Percentiles rank a stretch among this genome's conserved stretches.
Evolutionary conservation across 1,139 yeast species (phyloP).

Genomic region (Kurtzmaniella quercitrusa): DNA sequence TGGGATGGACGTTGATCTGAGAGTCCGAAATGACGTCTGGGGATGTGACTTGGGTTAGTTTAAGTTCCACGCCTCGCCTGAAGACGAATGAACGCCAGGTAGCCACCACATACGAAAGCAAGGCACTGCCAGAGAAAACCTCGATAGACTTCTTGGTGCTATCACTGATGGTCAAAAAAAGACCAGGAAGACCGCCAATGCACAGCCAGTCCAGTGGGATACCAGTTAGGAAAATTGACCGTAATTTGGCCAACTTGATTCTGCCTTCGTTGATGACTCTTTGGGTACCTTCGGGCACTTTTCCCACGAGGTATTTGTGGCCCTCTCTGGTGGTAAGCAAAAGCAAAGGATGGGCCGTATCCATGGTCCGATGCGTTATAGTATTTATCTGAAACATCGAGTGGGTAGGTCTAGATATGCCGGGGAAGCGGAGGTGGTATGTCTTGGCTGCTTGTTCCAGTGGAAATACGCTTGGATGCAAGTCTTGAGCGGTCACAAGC

Average conservation of each 20-base stretch:
- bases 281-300: slow-evolving; percentile 83
- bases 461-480: not conserved
- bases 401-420: slow-evolving; percentile 8
- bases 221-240: slow-evolving; percentile 74
- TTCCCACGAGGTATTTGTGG: slow-evolving; percentile 69
- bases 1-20: slow-evolving; percentile 48
- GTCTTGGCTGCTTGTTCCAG: slow-evolving; percentile 2
- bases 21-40: slow-evolving; percentile 45
- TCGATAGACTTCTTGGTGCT: slow-evolving; percentile 56
- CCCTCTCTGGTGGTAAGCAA: slow-evolving; percentile 50
- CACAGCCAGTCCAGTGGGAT: slow-evolving; percentile 59
- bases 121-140: slow-evolving; percentile 31
- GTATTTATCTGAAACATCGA: slow-evolving; percentile 38
- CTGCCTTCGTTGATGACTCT: slow-evolving; percentile 57
- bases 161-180: slow-evolving; percentile 79
- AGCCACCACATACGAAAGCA: slow-evolving; percentile 54
- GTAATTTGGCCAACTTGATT: slow-evolving; percentile 50
- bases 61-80: slow-evolving; percentile 64
- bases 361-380: slow-evolving; percentile 56
- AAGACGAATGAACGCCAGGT: slow-evolving; percentile 91
- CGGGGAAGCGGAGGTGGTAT: slow-evolving; percentile 4
- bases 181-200: slow-evolving; percentile 87
- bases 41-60: slow-evolving; percentile 30
- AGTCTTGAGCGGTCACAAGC: slow-evolving; percentile 2
- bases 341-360: slow-evolving; percentile 56